phyloP scores from a whole-genome alignment of 495 filamentous ascomycete species.

The Coniosporium apollinis region DNA sequence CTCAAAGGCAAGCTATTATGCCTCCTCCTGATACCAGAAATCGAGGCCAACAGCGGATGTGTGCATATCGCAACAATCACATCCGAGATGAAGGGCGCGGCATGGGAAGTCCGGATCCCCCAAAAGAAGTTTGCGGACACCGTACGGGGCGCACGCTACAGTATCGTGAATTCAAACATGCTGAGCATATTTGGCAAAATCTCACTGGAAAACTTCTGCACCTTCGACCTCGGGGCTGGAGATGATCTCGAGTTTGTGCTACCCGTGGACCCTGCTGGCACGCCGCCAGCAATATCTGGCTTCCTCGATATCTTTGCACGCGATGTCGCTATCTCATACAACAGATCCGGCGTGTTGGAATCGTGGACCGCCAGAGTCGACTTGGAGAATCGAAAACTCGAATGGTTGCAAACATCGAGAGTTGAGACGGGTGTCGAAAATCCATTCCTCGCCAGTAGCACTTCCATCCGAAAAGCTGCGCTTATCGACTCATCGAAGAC shows the following conservation, averaged over 20 bases:
- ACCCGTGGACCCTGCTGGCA: conserved; percentile 80
- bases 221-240: conserved; percentile 51
- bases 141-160: conserved; percentile 15
- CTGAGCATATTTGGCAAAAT: background rate
- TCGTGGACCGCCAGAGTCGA: conserved; percentile 79
- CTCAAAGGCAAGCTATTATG: conserved; percentile 62
- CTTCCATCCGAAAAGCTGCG: conserved; percentile 73
- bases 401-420: conserved; percentile 73
- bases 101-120: conserved; percentile 61
- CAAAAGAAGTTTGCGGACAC: conserved; percentile 9
- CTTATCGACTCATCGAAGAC: conserved; percentile 57
- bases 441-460: conserved; percentile 68
- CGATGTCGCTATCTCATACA: conserved; percentile 81
- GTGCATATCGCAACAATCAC: conserved; percentile 67
- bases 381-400: conserved; percentile 33
- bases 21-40: conserved; percentile 57
- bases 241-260: conserved; percentile 70
- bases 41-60: conserved; percentile 29
- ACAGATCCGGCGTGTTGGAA: conserved; percentile 51
- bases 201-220: conserved; percentile 49
- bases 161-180: conserved; percentile 9
- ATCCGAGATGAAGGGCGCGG: conserved; percentile 66
- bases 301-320: conserved; percentile 79
- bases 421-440: conserved; percentile 64
- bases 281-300: conserved; percentile 49